Evolutionary conservation across 2,329 filamentous ascomycete genomes (phyloP).

Genomic region (Penicillium sp.): DNA sequence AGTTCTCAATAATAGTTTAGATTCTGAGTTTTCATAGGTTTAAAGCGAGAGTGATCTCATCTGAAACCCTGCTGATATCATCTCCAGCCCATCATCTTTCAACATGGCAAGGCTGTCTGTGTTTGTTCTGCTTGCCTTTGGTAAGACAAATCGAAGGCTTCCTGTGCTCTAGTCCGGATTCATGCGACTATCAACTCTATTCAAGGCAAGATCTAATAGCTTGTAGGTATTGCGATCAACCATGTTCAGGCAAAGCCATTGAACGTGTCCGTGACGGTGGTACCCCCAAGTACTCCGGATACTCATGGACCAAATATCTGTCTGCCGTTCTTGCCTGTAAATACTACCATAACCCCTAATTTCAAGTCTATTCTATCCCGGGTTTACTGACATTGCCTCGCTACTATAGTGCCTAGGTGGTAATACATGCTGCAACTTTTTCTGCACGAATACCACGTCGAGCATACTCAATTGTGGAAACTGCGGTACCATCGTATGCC

Average conservation of each 20-base stretch:
- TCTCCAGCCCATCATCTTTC: background rate
- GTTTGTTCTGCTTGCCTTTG: background rate
- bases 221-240: background rate
- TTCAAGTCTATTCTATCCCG: background rate
- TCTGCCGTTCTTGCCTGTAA: conserved; percentile 9
- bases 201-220: background rate
- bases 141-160: background rate
- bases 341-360: background rate
- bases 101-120: conserved; percentile 5
- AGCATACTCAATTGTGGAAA: conserved; percentile 8
- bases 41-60: conserved; percentile 1
- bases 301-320: conserved; percentile 1
- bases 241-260: conserved; percentile 5
- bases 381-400: background rate
- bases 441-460: conserved; percentile 4
- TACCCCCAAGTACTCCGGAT: background rate
- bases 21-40: background rate
- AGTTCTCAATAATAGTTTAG: background rate
- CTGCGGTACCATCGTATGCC: conserved; percentile 6
- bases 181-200: background rate
- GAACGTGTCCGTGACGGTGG: conserved; percentile 3
- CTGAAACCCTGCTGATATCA: conserved; percentile 1
- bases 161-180: background rate
- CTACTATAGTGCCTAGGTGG: conserved; percentile 5
- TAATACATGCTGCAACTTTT: conserved; percentile 12